Conservation (phyloP, 352 stramenopile species). For the Elongisporangium undulatum region DNA sequence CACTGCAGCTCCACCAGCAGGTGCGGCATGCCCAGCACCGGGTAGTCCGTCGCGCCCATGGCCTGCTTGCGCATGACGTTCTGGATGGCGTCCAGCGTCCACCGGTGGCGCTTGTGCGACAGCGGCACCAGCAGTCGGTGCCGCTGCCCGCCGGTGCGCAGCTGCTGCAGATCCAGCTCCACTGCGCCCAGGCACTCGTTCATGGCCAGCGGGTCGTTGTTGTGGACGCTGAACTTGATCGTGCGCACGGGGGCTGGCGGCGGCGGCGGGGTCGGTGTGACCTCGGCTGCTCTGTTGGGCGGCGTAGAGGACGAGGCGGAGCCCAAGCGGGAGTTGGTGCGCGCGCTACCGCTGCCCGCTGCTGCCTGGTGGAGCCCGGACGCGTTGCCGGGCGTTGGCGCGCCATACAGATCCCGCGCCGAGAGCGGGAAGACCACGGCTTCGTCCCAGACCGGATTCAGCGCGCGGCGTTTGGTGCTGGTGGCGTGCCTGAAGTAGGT, state of each 20-base stretch:
- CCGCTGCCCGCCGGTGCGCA: slow-evolving; percentile 20
- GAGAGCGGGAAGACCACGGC: slow-evolving; percentile 19
- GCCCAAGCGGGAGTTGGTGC: background rate
- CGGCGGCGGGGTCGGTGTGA: background rate
- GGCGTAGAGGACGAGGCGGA: background rate
- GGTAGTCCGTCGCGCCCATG: slow-evolving; percentile 26
- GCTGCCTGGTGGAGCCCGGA: background rate
- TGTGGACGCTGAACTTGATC: slow-evolving; percentile 44
- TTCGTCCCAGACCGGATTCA: slow-evolving; percentile 39
- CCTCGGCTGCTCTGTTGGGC: background rate
- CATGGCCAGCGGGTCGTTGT: slow-evolving; percentile 47
- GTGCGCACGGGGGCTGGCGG: slow-evolving; percentile 11
- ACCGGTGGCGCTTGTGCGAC: slow-evolving; percentile 38
- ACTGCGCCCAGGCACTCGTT: slow-evolving; percentile 46
- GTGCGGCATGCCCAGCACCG: slow-evolving; percentile 41
- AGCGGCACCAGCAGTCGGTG: slow-evolving; percentile 43
- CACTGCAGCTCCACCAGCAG: slow-evolving; percentile 51
- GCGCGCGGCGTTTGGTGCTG: slow-evolving; percentile 30
- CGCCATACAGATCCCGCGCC: slow-evolving; percentile 15
- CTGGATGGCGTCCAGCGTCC: slow-evolving; percentile 41
- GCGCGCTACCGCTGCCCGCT: background rate
- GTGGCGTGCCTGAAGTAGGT: slow-evolving; percentile 28
- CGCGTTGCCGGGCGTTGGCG: background rate
- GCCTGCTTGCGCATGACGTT: slow-evolving; percentile 43
- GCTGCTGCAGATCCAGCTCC: slow-evolving; percentile 40